Evolutionary conservation across 2,329 filamentous ascomycete genomes (phyloP), one percentile per base, ranked within the genome.

Genomic region (Cordyceps militaris): DNA sequence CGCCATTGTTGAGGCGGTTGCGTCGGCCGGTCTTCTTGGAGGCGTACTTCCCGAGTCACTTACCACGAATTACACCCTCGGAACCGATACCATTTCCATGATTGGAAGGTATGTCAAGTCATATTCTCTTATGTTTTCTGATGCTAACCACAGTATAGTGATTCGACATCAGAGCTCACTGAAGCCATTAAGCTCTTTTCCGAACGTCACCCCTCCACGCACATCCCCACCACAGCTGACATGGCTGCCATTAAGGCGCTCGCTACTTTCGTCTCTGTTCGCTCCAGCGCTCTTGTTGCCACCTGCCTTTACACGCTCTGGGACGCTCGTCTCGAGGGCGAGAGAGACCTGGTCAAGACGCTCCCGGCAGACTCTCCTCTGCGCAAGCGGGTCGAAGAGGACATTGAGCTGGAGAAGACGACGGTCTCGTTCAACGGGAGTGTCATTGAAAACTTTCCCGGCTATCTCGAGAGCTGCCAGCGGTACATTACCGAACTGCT

Each of bases 361-460:
- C 65, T 73, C 4, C 61, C 68, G 13, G 57, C 67, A 10, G 66
- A 63, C 19, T 72, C 73, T 13, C 57, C 67, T 4, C 61, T 69
- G 34, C 74, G 76, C 53, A 61, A 67, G 10, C 77, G 79, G 36
- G 73, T 80, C 0, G 82, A 84, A 63, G 72, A 72, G 16, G 83
- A 83, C 61, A 73, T 73, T 2, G 69, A 74, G 44, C 67, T 79
- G 8, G 66, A 68, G 34, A 72, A 74, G 57, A 84, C 82, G 3
- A 78, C 81, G 2, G 82, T 93, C n/a, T 87, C 87, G 3, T 92
- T 87, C 71, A 91, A 90, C 66, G 89, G 89, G 46, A 88, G 85
- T 28, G 87, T 93, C 51, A 85, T 92, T 53, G 88, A 92, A 71
- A 85, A 86, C 64, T 93, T 92, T 66, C 88, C 89, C 0, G 74